phyloP scores from a whole-genome alignment of 2,329 filamentous ascomycete species.

The Alternaria sp. region DNA sequence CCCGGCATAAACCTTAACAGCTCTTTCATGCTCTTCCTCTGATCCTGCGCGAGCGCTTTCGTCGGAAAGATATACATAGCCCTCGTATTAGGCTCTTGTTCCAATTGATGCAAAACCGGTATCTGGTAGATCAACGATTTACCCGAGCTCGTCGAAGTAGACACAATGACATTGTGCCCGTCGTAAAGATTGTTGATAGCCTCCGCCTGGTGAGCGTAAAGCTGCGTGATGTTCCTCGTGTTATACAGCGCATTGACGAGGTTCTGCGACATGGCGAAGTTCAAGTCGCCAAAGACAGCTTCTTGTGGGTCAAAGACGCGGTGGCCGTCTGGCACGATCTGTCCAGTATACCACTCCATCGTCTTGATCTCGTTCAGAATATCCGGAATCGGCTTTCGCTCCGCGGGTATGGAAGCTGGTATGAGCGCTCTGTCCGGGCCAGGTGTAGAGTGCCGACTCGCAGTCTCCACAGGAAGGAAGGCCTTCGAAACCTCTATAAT shows the following conservation, averaged over 20 bases:
- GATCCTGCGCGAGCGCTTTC: slow-evolving; percentile 94
- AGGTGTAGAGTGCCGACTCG: slow-evolving; percentile 52
- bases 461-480: slow-evolving; percentile 68
- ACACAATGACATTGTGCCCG: slow-evolving; percentile 86
- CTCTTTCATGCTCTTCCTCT: slow-evolving; percentile 85
- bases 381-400: slow-evolving; percentile 79
- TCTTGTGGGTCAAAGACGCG: slow-evolving; percentile 87
- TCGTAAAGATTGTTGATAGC: slow-evolving; percentile 87
- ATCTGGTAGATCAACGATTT: slow-evolving; percentile 99
- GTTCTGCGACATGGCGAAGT: slow-evolving; percentile 85
- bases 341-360: slow-evolving; percentile 85
- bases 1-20: slow-evolving; percentile 81
- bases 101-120: slow-evolving; percentile 85
- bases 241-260: slow-evolving; percentile 98
- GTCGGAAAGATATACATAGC: slow-evolving; percentile 99
- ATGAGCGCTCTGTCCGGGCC: slow-evolving; percentile 55
- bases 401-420: slow-evolving; percentile 76
- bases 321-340: slow-evolving; percentile 93
- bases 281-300: slow-evolving; percentile 79
- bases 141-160: slow-evolving; percentile 93
- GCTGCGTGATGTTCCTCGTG: slow-evolving; percentile 79
- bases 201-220: slow-evolving; percentile 92
- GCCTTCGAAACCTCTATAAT: slow-evolving; percentile 65
- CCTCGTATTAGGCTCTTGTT: slow-evolving; percentile 75
- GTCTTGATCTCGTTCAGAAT: slow-evolving; percentile 85